These are phyloP conservation scores for Camelina neglecta DNA, from an alignment of 345 rosid genomes.

Conservation along the genomic window DNA sequence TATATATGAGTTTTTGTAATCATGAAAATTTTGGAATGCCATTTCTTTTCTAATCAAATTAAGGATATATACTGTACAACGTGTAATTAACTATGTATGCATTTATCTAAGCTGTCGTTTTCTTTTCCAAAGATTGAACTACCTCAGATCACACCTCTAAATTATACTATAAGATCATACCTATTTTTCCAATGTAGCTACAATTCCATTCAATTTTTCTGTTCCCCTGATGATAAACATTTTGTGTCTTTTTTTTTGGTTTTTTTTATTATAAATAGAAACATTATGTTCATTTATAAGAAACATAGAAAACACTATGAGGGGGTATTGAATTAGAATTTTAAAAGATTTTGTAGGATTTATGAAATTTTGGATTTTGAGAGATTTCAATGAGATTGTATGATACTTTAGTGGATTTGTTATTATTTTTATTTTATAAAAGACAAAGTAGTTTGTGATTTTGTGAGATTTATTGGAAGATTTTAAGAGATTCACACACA, in stretches of 20 bases:
- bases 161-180: not conserved
- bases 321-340: too few species aligned
- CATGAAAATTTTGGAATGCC: not conserved
- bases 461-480: too few species aligned
- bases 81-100: too few species aligned
- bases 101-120: not conserved
- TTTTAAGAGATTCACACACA: too few species aligned
- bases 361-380: too few species aligned
- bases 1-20: constrained; percentile 8
- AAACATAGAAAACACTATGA: not conserved
- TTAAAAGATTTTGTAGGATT: too few species aligned
- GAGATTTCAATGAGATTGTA: too few species aligned
- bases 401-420: too few species aligned
- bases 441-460: too few species aligned
- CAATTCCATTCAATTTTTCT: not conserved
- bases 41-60: not conserved
- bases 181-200: not conserved
- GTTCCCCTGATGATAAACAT: constrained; percentile 1
- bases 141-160: not conserved
- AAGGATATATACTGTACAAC: not conserved
- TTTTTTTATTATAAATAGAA: not conserved
- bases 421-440: too few species aligned
- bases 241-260: not conserved
- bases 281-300: not conserved
- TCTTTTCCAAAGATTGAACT: not conserved